These are phyloP conservation scores for Sclerotinia subarctica DNA, from an alignment of 2,329 filamentous ascomycete genomes.

Conservation along the genomic window DNA sequence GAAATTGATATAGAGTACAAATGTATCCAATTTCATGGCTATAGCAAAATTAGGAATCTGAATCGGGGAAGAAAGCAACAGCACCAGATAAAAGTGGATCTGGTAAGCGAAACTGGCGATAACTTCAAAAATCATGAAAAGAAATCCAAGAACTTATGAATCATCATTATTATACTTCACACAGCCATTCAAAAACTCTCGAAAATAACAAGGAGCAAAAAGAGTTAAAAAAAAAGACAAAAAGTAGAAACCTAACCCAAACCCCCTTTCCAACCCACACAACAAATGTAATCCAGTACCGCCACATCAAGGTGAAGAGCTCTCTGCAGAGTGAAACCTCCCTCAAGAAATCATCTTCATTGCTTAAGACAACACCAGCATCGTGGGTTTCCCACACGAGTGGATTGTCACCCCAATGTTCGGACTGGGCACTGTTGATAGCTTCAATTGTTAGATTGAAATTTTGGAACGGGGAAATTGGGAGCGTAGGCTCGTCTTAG, in stretches of 20 bases:
- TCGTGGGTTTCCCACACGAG: constrained; percentile 67
- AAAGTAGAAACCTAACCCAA: constrained; percentile 36
- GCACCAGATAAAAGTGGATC: neutral
- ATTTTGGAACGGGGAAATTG: neutral
- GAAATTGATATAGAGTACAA: too few relatives aligned
- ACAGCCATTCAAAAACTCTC: neutral
- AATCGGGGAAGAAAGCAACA: too few relatives aligned
- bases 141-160: too few relatives aligned
- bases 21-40: too few relatives aligned
- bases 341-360: constrained; percentile 66
- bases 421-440: constrained; percentile 60
- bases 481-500: constrained; percentile 13
- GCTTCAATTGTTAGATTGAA: constrained; percentile 21
- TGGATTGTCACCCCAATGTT: constrained; percentile 64
- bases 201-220: constrained; percentile 23
- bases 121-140: neutral
- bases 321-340: constrained; percentile 72
- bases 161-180: too few relatives aligned
- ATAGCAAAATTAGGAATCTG: too few relatives aligned
- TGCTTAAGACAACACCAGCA: constrained; percentile 61
- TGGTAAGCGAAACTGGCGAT: neutral
- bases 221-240: constrained; percentile 15
- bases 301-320: constrained; percentile 68
- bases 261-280: constrained; percentile 52
- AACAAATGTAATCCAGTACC: constrained; percentile 62